Conservation (phyloP, 345 rosid genomes). For the Balakata baccata region DNA sequence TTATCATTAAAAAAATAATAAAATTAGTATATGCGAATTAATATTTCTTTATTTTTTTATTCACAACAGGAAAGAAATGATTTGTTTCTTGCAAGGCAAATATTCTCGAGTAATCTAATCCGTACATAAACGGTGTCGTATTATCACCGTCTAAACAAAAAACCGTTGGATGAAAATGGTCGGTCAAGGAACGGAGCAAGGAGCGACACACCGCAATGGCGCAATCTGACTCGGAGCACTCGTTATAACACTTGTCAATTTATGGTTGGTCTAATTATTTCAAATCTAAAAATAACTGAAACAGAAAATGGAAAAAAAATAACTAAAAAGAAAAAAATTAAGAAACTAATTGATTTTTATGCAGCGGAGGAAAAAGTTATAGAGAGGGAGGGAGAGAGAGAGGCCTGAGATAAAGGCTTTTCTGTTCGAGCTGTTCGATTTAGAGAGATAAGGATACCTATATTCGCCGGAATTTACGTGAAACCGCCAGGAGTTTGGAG, state of each 20-base stretch:
- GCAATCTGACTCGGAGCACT: background rate
- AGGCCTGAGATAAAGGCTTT: constrained; percentile 22
- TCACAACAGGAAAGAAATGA: background rate
- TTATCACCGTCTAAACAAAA: constrained; percentile 12
- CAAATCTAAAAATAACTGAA: constrained; percentile 6
- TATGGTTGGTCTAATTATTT: constrained; percentile 11
- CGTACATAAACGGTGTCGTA: too few species aligned
- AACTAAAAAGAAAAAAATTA: background rate
- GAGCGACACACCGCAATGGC: constrained; percentile 16
- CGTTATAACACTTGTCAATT: constrained; percentile 19
- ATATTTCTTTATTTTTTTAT: too few species aligned
- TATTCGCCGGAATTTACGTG: constrained; percentile 35
- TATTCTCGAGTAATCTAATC: background rate
- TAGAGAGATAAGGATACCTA: background rate
- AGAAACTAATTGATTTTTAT: constrained; percentile 8
- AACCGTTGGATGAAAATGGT: constrained; percentile 35
- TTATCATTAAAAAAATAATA: too few species aligned
- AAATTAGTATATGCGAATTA: too few species aligned
- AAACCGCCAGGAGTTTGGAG: constrained; percentile 29
- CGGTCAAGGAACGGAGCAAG: constrained; percentile 27
- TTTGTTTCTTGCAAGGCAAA: background rate
- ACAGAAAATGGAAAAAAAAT: background rate
- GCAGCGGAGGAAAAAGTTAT: background rate
- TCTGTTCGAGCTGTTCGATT: constrained; percentile 29
- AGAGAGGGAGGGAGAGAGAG: constrained; percentile 13